phyloP scores from a whole-genome alignment of 1,284 basidiomycete genomes.

The Leccinum brunneo-olivaceum region DNA sequence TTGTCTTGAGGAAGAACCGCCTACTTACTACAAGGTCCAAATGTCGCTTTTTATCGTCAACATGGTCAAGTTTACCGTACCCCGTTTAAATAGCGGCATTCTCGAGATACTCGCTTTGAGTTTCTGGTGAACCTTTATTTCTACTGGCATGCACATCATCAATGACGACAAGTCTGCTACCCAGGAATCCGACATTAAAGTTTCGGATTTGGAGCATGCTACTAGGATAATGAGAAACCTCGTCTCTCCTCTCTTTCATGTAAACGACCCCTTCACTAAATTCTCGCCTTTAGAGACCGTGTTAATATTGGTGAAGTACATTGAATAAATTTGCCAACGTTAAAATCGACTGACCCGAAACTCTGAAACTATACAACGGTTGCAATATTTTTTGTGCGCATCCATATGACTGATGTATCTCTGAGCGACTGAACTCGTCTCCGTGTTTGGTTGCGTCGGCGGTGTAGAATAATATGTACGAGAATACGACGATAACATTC shows the following conservation, averaged over 20 bases:
- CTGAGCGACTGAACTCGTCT: too few relatives aligned
- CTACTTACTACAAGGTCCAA: too few relatives aligned
- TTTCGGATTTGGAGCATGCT: slow-evolving; percentile 22
- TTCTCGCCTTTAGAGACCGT: slow-evolving; percentile 24
- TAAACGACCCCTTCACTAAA: slow-evolving; percentile 23
- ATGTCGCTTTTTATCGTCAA: too few relatives aligned
- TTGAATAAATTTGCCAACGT: slow-evolving; percentile 15
- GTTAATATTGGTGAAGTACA: slow-evolving; percentile 24
- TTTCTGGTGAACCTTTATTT: background rate
- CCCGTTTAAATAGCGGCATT: too few relatives aligned
- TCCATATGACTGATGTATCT: too few relatives aligned
- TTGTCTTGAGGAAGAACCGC: too few relatives aligned
- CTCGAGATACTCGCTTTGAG: background rate
- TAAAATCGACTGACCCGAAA: slow-evolving; percentile 31
- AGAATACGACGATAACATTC: too few relatives aligned
- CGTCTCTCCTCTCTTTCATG: slow-evolving; percentile 48
- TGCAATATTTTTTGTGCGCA: slow-evolving; percentile 39
- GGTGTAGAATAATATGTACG: too few relatives aligned
- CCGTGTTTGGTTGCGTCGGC: too few relatives aligned
- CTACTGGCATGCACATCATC: background rate
- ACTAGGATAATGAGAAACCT: slow-evolving; percentile 37
- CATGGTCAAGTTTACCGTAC: too few relatives aligned
- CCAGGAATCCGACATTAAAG: background rate
- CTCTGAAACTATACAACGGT: slow-evolving; percentile 38
- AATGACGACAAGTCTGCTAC: background rate